Conservation (phyloP, 495 filamentous ascomycete species). For the Penicillium cinerascens region DNA sequence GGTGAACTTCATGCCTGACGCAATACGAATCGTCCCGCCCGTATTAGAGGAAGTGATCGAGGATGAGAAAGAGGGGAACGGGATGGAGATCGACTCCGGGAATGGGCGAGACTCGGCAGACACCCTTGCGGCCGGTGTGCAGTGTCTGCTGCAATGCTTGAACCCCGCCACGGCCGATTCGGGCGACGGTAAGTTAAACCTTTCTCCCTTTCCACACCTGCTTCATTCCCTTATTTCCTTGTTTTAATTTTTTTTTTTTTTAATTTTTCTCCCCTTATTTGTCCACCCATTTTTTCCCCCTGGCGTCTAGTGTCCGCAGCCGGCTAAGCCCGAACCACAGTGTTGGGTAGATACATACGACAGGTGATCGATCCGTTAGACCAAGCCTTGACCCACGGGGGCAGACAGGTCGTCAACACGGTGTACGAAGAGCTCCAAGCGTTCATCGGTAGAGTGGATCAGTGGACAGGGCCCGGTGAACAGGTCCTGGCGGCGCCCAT, state of each 20-base stretch:
- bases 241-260: not conserved
- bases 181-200: constrained; percentile 29
- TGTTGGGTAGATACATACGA: constrained; percentile 29
- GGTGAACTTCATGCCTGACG: constrained; percentile 65
- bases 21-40: constrained; percentile 56
- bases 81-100: constrained; percentile 65
- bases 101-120: constrained; percentile 37
- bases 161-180: constrained; percentile 30
- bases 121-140: constrained; percentile 46
- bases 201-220: not conserved
- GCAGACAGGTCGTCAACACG: constrained; percentile 39
- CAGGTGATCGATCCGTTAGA: constrained; percentile 31
- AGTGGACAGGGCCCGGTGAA: constrained; percentile 16
- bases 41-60: constrained; percentile 53
- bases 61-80: constrained; percentile 50
- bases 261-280: not conserved
- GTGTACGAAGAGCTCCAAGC: constrained; percentile 42
- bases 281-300: not conserved
- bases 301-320: constrained; percentile 24
- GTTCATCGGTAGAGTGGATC: constrained; percentile 36
- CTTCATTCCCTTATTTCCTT: not conserved
- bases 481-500: constrained; percentile 24
- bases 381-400: constrained; percentile 34
- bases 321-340: constrained; percentile 30
- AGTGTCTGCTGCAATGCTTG: constrained; percentile 45